Evolutionary conservation across 2,329 filamentous ascomycete genomes (phyloP).

Genomic region (Verticillium dahliae): DNA sequence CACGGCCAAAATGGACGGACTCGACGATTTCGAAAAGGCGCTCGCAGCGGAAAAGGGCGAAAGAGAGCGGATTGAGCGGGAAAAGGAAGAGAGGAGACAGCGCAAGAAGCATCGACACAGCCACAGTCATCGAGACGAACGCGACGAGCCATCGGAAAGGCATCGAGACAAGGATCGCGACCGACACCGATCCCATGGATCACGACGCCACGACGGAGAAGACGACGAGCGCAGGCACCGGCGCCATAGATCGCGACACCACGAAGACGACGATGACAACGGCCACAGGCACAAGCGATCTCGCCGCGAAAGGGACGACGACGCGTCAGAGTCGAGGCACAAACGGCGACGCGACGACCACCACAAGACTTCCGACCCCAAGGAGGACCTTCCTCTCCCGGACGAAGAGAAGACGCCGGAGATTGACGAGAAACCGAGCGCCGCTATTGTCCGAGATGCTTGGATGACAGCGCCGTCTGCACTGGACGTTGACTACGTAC

Average conservation of each 20-base stretch:
- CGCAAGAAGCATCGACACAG: constrained; percentile 37
- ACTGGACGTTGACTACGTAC: constrained; percentile 74
- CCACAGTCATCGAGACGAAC: constrained; percentile 33
- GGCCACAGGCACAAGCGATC: constrained; percentile 60
- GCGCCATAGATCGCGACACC: constrained; percentile 26
- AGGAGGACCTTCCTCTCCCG: constrained; percentile 43
- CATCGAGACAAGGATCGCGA: constrained; percentile 15
- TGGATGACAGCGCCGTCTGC: constrained; percentile 85
- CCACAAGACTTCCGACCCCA: constrained; percentile 28
- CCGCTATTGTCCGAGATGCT: constrained; percentile 61
- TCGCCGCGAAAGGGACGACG: constrained; percentile 46
- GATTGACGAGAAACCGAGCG: constrained; percentile 13
- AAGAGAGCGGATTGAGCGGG: constrained; percentile 39
- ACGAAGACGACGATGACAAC: constrained; percentile 41
- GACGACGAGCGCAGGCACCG: constrained; percentile 22
- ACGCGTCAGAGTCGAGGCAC: constrained; percentile 34
- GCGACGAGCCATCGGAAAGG: constrained; percentile 18
- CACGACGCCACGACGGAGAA: constrained; percentile 7
- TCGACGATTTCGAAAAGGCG: constrained; percentile 71
- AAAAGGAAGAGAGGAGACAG: constrained; percentile 36
- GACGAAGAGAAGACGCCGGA: constrained; percentile 37
- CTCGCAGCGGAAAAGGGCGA: constrained; percentile 59
- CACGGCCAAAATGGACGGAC: constrained; percentile 37
- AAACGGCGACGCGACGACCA: constrained; percentile 14
- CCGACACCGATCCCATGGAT: constrained; percentile 8